Percentiles rank a stretch among this genome's conserved stretches.
Evolutionary conservation across 192 early-diverging fungal species (phyloP).

Genomic region (Linnemannia hyalina): DNA sequence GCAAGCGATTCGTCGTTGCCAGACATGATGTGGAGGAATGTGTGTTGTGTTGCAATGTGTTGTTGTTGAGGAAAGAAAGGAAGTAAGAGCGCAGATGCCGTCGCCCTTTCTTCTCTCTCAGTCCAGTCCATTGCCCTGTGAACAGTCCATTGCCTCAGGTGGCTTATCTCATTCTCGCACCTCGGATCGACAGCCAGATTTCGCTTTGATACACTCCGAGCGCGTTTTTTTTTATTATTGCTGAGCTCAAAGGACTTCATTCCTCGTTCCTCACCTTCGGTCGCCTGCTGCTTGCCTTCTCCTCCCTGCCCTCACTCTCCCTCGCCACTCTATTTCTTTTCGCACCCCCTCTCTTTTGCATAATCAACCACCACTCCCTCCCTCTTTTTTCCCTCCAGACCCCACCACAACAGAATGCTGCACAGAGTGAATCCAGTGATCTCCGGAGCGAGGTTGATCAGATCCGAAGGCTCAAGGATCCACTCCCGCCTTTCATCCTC

Average conservation of each 20-base stretch:
- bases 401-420: not conserved
- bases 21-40: constrained; percentile 21
- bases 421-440: constrained; percentile 23
- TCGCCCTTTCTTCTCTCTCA: not conserved
- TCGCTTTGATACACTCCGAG: not conserved
- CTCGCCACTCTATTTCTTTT: not conserved
- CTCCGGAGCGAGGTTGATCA: constrained; percentile 47
- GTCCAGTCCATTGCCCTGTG: not conserved
- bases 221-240: not conserved
- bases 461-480: constrained; percentile 30
- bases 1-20: constrained; percentile 35
- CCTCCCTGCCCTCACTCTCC: not conserved
- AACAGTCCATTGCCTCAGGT: not conserved
- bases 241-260: not conserved
- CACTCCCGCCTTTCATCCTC: constrained; percentile 18
- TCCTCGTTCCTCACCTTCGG: not conserved
- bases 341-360: not conserved
- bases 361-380: not conserved
- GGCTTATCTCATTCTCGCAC: not conserved
- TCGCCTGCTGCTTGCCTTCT: not conserved
- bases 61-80: not conserved
- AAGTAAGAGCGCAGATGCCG: not conserved
- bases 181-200: not conserved
- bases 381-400: not conserved
- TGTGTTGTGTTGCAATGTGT: not conserved